Conservation (phyloP, 176 grass and related monocot species). For the Cocos nucifera region DNA sequence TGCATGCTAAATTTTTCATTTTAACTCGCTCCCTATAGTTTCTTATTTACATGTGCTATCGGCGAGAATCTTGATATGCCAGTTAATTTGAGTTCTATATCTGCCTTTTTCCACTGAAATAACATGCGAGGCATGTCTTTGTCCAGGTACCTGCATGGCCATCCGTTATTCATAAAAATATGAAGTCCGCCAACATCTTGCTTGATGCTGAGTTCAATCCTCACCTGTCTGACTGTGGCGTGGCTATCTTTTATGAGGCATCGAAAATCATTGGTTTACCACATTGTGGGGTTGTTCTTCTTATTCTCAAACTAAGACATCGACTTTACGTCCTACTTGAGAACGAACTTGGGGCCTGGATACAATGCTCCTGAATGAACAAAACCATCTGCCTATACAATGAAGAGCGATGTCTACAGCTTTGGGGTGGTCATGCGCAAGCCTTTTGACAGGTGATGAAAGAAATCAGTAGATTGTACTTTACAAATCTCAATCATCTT, state of each 20-base stretch:
- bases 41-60: too few species aligned
- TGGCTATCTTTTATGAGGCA: slow-evolving; percentile 70
- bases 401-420: slow-evolving; percentile 88
- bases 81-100: too few species aligned
- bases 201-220: slow-evolving; percentile 80
- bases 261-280: slow-evolving; percentile 5
- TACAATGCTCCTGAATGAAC: slow-evolving; percentile 67
- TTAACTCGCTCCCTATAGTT: too few species aligned
- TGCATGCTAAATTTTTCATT: too few species aligned
- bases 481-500: background rate
- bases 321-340: background rate
- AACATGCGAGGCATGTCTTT: background rate
- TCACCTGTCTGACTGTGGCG: slow-evolving; percentile 54
- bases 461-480: background rate
- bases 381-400: slow-evolving; percentile 40
- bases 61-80: too few species aligned
- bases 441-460: slow-evolving; percentile 53
- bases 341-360: slow-evolving; percentile 68
- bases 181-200: slow-evolving; percentile 82
- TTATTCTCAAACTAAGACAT: background rate
- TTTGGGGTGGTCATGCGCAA: slow-evolving; percentile 74
- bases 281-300: background rate
- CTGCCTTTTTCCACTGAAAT: background rate
- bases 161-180: slow-evolving; percentile 72
- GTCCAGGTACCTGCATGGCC: slow-evolving; percentile 92